Conservation (phyloP, 176 grass and related monocot genomes). For the Avena atlantica region DNA sequence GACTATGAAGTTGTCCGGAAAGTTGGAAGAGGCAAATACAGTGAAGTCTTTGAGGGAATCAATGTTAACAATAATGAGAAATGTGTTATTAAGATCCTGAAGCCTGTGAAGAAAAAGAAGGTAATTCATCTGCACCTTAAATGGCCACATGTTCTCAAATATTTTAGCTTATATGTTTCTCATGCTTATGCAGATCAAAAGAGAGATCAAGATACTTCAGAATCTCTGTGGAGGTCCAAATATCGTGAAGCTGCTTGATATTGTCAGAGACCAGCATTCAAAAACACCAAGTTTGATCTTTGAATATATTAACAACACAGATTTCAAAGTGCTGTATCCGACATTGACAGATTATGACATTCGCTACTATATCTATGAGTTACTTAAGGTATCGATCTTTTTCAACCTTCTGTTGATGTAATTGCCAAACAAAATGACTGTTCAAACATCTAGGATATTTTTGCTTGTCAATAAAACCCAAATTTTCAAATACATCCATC, state of each 20-base stretch:
- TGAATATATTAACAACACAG: slow-evolving; percentile 98
- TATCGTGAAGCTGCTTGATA: slow-evolving; percentile 91
- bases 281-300: slow-evolving; percentile 98
- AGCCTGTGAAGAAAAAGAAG: slow-evolving; percentile 99
- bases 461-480: slow-evolving; percentile 12
- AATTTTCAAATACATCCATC: neutral
- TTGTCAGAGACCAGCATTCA: slow-evolving; percentile 95
- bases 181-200: slow-evolving; percentile 80
- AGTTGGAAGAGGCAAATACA: slow-evolving; percentile 97
- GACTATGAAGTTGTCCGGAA: slow-evolving; percentile 96
- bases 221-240: slow-evolving; percentile 98
- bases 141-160: neutral
- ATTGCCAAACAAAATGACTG: neutral
- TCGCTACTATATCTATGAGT: slow-evolving; percentile 93
- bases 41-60: slow-evolving; percentile 95
- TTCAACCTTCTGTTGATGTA: slow-evolving; percentile 28
- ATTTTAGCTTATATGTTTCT: slow-evolving; percentile 26
- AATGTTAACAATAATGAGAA: slow-evolving; percentile 89
- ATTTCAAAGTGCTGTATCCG: slow-evolving; percentile 95
- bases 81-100: slow-evolving; percentile 96
- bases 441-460: neutral
- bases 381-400: slow-evolving; percentile 77
- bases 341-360: slow-evolving; percentile 99
- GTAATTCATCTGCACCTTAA: slow-evolving; percentile 42
- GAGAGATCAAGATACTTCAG: slow-evolving; percentile 99